Conservation (phyloP, 495 filamentous ascomycete species). For the Daldinia grandis region DNA sequence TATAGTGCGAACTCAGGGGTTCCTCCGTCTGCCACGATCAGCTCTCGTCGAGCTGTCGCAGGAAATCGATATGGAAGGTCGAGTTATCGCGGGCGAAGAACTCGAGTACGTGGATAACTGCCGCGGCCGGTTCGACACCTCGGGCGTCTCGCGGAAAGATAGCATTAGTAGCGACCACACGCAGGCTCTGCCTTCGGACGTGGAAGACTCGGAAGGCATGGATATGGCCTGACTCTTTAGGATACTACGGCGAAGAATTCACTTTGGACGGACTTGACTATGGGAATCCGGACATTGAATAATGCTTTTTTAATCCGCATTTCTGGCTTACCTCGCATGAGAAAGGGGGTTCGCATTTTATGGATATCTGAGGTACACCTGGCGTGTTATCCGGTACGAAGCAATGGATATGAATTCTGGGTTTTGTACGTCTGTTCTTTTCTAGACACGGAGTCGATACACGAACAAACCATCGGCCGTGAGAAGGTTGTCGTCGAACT, state of each 20-base stretch:
- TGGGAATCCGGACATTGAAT: slow-evolving; percentile 9
- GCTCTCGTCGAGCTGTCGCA: slow-evolving; percentile 91
- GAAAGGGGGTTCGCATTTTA: slow-evolving; percentile 10
- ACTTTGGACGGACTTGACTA: background rate
- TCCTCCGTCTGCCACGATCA: slow-evolving; percentile 76
- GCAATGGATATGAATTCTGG: slow-evolving; percentile 23
- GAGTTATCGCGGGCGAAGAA: slow-evolving; percentile 84
- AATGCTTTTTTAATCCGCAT: slow-evolving; percentile 10
- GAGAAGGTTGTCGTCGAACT: background rate
- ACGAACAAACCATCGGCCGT: no score
- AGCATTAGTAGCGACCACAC: slow-evolving; percentile 66
- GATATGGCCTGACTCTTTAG: slow-evolving; percentile 50
- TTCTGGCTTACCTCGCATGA: background rate
- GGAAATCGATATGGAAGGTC: slow-evolving; percentile 88
- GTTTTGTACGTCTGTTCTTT: background rate
- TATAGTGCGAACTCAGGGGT: slow-evolving; percentile 86
- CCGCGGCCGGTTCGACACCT: slow-evolving; percentile 66
- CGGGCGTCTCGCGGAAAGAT: slow-evolving; percentile 61
- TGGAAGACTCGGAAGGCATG: slow-evolving; percentile 73
- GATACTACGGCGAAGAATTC: background rate
- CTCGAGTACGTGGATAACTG: slow-evolving; percentile 79
- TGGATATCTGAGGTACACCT: slow-evolving; percentile 34
- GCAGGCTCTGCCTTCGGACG: slow-evolving; percentile 68
- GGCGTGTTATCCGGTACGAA: slow-evolving; percentile 27
- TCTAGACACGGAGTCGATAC: background rate